Evolutionary conservation across 148 eudicot genomes (phyloP).

Genomic region (Rhododendron molle): DNA sequence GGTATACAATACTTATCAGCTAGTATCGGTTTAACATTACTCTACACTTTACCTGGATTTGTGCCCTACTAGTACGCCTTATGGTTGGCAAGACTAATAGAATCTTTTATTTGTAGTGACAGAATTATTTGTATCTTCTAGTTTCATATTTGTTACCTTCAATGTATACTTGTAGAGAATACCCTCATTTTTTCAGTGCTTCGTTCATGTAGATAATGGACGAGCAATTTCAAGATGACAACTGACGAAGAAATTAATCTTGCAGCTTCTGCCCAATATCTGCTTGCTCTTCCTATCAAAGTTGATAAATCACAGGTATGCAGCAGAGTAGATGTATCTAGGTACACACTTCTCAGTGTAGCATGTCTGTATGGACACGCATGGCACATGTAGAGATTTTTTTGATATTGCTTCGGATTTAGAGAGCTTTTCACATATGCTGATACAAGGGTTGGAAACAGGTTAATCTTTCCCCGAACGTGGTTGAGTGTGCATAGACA

Average conservation of each 20-base stretch:
- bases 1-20: neutral
- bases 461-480: too few relatives aligned
- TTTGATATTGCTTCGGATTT: neutral
- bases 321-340: neutral
- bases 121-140: neutral
- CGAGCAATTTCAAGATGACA: constrained; percentile 83
- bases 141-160: neutral
- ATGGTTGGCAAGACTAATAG: neutral
- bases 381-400: neutral
- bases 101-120: neutral
- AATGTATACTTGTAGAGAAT: neutral
- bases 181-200: neutral
- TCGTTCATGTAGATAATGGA: constrained; percentile 57
- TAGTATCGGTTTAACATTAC: neutral
- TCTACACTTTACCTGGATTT: neutral
- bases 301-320: constrained; percentile 85
- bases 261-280: constrained; percentile 80
- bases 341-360: neutral
- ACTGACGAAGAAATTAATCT: constrained; percentile 74
- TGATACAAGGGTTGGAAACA: neutral
- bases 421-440: neutral
- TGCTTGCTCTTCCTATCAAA: constrained; percentile 76
- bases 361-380: neutral
- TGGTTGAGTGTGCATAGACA: too few relatives aligned
- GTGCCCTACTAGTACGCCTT: neutral